Evolutionary conservation across 352 stramenopile genomes (phyloP).

Genomic region (Phytophthora meadii): DNA sequence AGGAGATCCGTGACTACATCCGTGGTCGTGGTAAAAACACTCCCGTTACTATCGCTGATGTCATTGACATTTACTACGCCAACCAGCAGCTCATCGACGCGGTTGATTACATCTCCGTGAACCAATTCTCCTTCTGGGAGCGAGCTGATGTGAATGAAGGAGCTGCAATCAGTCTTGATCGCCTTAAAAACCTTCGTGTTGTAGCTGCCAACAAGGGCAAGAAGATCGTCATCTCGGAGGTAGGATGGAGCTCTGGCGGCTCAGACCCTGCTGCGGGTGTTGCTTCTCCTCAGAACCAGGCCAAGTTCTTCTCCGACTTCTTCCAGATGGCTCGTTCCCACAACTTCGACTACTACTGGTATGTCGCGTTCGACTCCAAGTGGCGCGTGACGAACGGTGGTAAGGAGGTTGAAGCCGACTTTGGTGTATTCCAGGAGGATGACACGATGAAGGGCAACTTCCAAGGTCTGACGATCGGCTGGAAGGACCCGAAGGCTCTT

Average conservation of each 20-base stretch:
- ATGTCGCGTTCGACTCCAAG: slow-evolving; percentile 68
- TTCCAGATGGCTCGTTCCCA: slow-evolving; percentile 56
- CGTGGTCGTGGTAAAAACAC: slow-evolving; percentile 46
- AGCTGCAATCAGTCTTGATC: slow-evolving; percentile 55
- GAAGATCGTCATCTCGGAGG: slow-evolving; percentile 66
- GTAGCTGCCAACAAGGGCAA: slow-evolving; percentile 57
- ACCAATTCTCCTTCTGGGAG: slow-evolving; percentile 88
- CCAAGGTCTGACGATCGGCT: slow-evolving; percentile 41
- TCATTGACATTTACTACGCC: slow-evolving; percentile 74
- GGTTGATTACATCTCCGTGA: slow-evolving; percentile 74
- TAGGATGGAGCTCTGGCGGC: slow-evolving; percentile 66
- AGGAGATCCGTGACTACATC: slow-evolving; percentile 63
- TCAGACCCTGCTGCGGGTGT: slow-evolving; percentile 34
- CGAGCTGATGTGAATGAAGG: slow-evolving; percentile 54
- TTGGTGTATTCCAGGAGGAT: slow-evolving; percentile 65
- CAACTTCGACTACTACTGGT: slow-evolving; percentile 80
- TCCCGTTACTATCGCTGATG: slow-evolving; percentile 73
- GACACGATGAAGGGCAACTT: slow-evolving; percentile 70
- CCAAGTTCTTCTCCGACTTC: slow-evolving; percentile 77
- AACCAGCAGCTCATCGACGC: slow-evolving; percentile 65
- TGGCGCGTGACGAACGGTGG: slow-evolving; percentile 59
- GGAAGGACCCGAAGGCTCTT: slow-evolving; percentile 35
- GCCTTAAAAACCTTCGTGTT: slow-evolving; percentile 54
- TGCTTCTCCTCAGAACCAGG: slow-evolving; percentile 58
- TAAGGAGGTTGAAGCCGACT: slow-evolving; percentile 68